phyloP scores from a whole-genome alignment of 352 stramenopile species.

The Globisporangium paroecandrum region DNA sequence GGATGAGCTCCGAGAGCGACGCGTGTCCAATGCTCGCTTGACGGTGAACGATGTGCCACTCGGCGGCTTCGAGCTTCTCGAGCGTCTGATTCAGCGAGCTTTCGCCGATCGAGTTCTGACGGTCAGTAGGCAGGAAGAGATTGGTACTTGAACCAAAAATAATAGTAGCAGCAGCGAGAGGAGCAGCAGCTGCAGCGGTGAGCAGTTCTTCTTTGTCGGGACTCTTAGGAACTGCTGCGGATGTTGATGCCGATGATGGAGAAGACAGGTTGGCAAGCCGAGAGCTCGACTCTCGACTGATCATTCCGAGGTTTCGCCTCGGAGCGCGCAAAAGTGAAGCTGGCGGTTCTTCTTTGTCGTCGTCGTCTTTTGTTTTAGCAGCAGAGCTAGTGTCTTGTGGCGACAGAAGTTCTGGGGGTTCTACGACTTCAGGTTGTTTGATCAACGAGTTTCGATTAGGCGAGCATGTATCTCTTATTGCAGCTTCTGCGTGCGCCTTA shows the following conservation, averaged over 20 bases:
- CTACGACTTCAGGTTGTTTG: neutral
- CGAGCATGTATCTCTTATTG: neutral
- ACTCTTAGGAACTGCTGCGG: neutral
- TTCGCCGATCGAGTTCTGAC: conserved; percentile 13
- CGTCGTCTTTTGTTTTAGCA: neutral
- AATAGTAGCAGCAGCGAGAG: neutral
- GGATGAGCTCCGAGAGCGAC: conserved; percentile 21
- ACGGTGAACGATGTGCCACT: conserved; percentile 43
- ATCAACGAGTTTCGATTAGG: neutral
- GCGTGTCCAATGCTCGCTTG: conserved; percentile 28
- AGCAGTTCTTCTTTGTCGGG: neutral
- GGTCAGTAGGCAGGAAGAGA: neutral
- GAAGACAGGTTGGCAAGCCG: neutral
- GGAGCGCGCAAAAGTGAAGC: neutral
- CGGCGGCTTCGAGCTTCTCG: conserved; percentile 39
- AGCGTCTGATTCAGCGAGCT: conserved; percentile 25
- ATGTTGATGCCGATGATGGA: neutral
- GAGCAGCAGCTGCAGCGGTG: neutral
- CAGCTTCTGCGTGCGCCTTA: neutral
- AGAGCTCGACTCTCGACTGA: conserved; percentile 1
- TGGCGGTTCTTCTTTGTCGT: neutral
- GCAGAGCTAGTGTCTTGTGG: neutral
- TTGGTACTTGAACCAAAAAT: neutral
- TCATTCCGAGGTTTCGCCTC: conserved; percentile 9
- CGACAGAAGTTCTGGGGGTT: neutral